Conservation (phyloP, 495 filamentous ascomycete species). For the Penicillium bovifimosum region DNA sequence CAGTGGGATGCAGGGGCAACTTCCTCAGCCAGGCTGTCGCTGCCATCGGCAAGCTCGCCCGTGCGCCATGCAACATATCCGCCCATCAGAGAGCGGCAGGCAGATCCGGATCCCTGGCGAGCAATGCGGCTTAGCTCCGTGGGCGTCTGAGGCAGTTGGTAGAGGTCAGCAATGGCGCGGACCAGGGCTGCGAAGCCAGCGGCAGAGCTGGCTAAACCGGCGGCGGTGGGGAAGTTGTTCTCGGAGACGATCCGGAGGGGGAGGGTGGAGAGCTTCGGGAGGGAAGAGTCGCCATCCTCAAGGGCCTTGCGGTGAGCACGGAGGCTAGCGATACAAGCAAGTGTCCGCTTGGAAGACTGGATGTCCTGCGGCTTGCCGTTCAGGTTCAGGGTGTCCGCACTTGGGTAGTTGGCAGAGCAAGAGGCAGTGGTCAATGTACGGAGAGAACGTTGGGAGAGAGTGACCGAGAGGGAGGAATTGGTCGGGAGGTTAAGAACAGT, state of each 20-base stretch:
- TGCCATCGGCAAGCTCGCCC: slow-evolving; percentile 65
- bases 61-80: slow-evolving; percentile 93
- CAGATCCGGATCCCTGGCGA: slow-evolving; percentile 91
- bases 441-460: slow-evolving; percentile 87
- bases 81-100: slow-evolving; percentile 85
- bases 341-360: slow-evolving; percentile 71
- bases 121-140: slow-evolving; percentile 82
- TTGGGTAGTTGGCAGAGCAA: slow-evolving; percentile 69
- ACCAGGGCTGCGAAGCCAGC: slow-evolving; percentile 95
- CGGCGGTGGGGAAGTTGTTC: slow-evolving; percentile 99
- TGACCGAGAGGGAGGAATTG: slow-evolving; percentile 94
- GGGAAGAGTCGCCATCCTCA: slow-evolving; percentile 61
- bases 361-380: slow-evolving; percentile 81
- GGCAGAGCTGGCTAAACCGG: slow-evolving; percentile 87
- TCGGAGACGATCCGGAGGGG: slow-evolving; percentile 79
- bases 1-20: slow-evolving; percentile 83
- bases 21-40: slow-evolving; percentile 77
- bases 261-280: slow-evolving; percentile 69
- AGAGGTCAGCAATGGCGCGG: slow-evolving; percentile 85
- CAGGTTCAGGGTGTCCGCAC: slow-evolving; percentile 69
- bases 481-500: slow-evolving; percentile 89
- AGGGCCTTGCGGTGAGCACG: slow-evolving; percentile 68
- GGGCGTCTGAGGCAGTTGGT: slow-evolving; percentile 71
- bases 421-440: slow-evolving; percentile 94
- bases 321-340: slow-evolving; percentile 84